Base-by-base conservation (phyloP, 2,329 filamentous ascomycete genomes). In the Apiospora rasikravindrae region DNA sequence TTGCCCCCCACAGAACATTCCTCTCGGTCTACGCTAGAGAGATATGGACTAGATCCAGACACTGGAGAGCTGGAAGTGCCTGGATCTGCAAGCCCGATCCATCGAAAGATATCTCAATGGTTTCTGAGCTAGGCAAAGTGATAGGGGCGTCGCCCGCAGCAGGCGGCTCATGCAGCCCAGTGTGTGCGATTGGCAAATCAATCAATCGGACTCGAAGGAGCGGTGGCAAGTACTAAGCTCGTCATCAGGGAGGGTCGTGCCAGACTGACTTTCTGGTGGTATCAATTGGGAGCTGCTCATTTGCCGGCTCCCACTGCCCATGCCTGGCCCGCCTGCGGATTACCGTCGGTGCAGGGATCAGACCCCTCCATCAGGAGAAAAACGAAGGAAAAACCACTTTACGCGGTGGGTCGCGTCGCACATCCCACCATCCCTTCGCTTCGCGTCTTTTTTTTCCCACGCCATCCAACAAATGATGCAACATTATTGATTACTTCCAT, bases 401-500 rank as follows among this genome's bases (percentile, higher is more conserved):
- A 82, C 81, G 80, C 81, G 81, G 79, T 79, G 73, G 77, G 74
- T 75, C 80, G 79, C 78, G 80, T 79, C 76, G 44, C 57, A 76
- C 78, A 78, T 78, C 76, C 76, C 77, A 78, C 80, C 77, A 78
- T 79, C 68, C 68, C 68, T 24, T 26, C 42, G 45, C 68, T 76
- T 77, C 74, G 74, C 71, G 67, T 69, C 66, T 70, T 74, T 76
- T 75, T 78, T 75, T 73, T 67, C 69, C 66, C 71, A 70, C 72
- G 45, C 73, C 51, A 74, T 70, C 72, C 75, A 73, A 76, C 74
- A 74, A 73, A 69, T 73, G 71, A 76, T 77, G 76, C 73, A 64
- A 72, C 74, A 73, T 51, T 73, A 49, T 73, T 70, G 72, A 75
- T 72, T 72, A 74, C 73, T 71, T 73, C 73, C 73, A 72, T 72